phyloP scores from a whole-genome alignment of 2,329 filamentous ascomycete genomes.

The Pseudogymnoascus pannorum region DNA sequence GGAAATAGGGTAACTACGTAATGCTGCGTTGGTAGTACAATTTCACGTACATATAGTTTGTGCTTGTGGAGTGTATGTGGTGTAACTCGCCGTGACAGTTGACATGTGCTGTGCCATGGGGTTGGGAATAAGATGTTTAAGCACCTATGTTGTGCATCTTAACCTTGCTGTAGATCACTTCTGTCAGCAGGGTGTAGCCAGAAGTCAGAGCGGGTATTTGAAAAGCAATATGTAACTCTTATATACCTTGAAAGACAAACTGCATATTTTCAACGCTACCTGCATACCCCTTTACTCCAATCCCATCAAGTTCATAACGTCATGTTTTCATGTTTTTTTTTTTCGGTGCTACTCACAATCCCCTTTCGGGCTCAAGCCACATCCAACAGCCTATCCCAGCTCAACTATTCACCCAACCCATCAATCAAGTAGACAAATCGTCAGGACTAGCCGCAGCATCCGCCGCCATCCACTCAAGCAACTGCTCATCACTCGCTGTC shows the following conservation, averaged over 20 bases:
- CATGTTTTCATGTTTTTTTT: not conserved
- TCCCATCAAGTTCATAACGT: not conserved
- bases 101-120: not conserved
- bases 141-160: not conserved
- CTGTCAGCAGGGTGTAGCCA: not conserved
- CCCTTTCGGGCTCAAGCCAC: too few relatives aligned
- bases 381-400: not conserved
- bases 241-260: not conserved
- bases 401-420: not conserved
- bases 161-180: not conserved
- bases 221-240: not conserved
- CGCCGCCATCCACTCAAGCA: not conserved
- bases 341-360: not conserved
- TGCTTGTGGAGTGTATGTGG: not conserved
- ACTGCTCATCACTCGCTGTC: not conserved
- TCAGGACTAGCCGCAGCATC: not conserved
- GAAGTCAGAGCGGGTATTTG: not conserved
- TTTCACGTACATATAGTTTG: constrained; percentile 1
- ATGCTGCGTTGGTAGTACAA: not conserved
- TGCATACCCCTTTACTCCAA: not conserved
- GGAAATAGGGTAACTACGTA: constrained; percentile 7
- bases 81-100: not conserved
- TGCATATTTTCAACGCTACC: not conserved
- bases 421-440: not conserved
- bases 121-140: not conserved